A percentile compares a stretch with the other conserved stretches of the same genome.
Evolutionary conservation across 164 flowering plant species (phyloP).

Genomic region (Stephania japonica): DNA sequence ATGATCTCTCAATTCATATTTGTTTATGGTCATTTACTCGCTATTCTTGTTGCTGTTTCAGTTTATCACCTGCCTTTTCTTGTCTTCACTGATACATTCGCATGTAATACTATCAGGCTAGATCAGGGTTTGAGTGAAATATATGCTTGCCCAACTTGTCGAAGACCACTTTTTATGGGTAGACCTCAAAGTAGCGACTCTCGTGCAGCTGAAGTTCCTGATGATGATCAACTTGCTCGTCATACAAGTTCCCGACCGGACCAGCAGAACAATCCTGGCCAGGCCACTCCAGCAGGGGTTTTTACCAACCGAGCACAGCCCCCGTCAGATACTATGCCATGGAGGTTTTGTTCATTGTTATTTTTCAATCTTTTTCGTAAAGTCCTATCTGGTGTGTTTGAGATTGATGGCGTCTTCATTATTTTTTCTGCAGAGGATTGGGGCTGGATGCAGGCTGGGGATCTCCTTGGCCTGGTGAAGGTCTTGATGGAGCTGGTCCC

Average conservation of each 20-base stretch:
- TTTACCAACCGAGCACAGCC: conserved; percentile 50
- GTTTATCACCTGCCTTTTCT: background rate
- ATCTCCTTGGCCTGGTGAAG: conserved; percentile 51
- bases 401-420: background rate
- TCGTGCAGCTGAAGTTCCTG: conserved; percentile 34
- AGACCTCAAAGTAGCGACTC: conserved; percentile 37
- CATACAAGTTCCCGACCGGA: conserved; percentile 56
- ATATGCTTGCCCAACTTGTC: conserved; percentile 93
- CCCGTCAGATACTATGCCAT: conserved; percentile 43
- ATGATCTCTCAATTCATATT: background rate
- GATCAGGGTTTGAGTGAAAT: conserved; percentile 79
- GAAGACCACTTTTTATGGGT: conserved; percentile 78
- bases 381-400: background rate
- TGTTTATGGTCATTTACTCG: background rate
- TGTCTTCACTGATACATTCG: conserved; percentile 8
- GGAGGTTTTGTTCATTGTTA: conserved; percentile 51
- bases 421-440: conserved; percentile 33
- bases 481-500: conserved; percentile 90
- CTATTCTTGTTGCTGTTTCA: background rate
- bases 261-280: conserved; percentile 37
- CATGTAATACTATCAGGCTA: conserved; percentile 50
- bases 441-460: conserved; percentile 67
- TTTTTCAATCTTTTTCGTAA: conserved; percentile 5
- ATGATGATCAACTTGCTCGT: conserved; percentile 79
- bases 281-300: conserved; percentile 39